Percentiles rank a stretch among this genome's conserved stretches.
Conservation (phyloP, 768 basidiomycete species). For the Russula foetens region DNA sequence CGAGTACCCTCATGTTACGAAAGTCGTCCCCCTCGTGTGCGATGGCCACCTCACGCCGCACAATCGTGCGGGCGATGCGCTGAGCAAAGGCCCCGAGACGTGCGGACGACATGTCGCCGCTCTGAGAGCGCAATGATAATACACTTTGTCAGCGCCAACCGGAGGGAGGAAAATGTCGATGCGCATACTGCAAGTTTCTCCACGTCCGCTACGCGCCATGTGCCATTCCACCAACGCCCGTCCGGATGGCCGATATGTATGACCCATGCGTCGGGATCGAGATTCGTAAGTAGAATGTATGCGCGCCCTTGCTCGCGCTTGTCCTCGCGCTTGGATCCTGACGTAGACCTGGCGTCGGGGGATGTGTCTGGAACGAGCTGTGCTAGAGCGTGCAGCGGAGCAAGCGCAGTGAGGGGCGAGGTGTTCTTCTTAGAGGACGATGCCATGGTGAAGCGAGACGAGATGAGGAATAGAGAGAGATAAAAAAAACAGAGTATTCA, state of each 20-base stretch:
- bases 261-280: conserved; percentile 3
- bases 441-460: not conserved
- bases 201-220: conserved; percentile 4
- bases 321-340: not conserved
- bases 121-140: not conserved
- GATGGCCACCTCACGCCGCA: not conserved
- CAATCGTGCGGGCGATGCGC: conserved; percentile 1
- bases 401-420: conserved; percentile 4
- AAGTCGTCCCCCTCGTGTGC: conserved; percentile 1
- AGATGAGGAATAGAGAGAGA: not conserved
- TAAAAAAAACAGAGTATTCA: not conserved
- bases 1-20: conserved; percentile 1
- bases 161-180: not conserved
- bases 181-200: conserved; percentile 1
- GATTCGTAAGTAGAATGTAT: conserved; percentile 4
- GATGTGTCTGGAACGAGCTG: conserved; percentile 1
- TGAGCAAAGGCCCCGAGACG: conserved; percentile 1
- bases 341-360: not conserved
- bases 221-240: conserved; percentile 14
- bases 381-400: conserved; percentile 5
- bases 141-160: not conserved
- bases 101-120: not conserved
- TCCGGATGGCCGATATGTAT: conserved; percentile 9
- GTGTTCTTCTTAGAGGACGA: not conserved
- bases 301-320: not conserved